Evolutionary conservation across 106 monocot genomes (phyloP).

Genomic region (Apostasia ramifera): DNA sequence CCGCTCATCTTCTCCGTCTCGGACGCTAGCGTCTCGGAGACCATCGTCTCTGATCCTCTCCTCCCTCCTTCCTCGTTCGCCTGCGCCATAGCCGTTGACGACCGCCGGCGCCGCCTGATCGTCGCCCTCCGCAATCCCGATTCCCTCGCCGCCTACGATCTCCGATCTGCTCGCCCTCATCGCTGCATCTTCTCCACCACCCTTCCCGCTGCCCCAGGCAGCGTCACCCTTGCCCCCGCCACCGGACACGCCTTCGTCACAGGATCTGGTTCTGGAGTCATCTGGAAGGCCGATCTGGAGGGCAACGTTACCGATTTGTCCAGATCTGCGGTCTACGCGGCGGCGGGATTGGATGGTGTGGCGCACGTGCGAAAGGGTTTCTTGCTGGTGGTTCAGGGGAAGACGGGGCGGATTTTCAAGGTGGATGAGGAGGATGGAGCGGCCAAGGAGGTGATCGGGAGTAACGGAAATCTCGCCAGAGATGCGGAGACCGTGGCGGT

Average conservation of each 20-base stretch:
- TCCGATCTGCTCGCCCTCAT: constrained; percentile 27
- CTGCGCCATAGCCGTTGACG: constrained; percentile 24
- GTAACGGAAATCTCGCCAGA: background rate
- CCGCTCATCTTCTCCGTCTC: constrained; percentile 48
- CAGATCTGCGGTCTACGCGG: constrained; percentile 16
- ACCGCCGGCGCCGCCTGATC: constrained; percentile 43
- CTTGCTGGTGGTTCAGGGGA: constrained; percentile 41
- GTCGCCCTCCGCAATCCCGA: constrained; percentile 17
- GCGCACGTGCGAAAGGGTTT: constrained; percentile 45
- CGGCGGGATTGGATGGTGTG: constrained; percentile 25
- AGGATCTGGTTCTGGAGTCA: constrained; percentile 9
- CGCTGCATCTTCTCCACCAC: constrained; percentile 37
- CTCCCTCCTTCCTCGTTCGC: constrained; percentile 17
- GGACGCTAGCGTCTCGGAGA: constrained; percentile 63
- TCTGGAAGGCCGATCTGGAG: constrained; percentile 36
- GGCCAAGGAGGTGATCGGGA: constrained; percentile 25
- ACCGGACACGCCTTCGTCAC: constrained; percentile 45
- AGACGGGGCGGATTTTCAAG: constrained; percentile 38
- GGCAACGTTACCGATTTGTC: constrained; percentile 35
- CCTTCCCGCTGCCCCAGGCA: constrained; percentile 20
- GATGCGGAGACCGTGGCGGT: constrained; percentile 17
- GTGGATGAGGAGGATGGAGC: constrained; percentile 52
- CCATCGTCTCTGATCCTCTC: constrained; percentile 25
- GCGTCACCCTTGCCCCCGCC: constrained; percentile 35
- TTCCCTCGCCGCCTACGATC: constrained; percentile 41